Base-by-base conservation (phyloP, 2,329 filamentous ascomycete genomes). In the Curvularia spicifera region DNA sequence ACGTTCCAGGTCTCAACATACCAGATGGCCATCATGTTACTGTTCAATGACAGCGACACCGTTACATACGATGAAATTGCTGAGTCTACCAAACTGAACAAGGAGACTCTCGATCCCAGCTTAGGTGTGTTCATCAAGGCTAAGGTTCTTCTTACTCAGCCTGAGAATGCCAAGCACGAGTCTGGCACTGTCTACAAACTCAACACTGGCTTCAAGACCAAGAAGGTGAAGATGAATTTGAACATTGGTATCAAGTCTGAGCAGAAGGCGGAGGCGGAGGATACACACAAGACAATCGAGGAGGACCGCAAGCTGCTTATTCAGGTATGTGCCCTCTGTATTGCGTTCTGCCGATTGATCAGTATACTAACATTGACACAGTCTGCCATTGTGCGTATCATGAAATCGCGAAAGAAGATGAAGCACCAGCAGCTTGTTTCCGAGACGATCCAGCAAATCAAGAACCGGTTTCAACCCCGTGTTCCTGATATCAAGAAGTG, bases 371-470 rank as follows among this genome's bases (percentile, higher is more conserved):
- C 64, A 37, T 51, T 13, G 61, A 50, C 6, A 9, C 66, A 99
- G 94, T 98, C 95, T 62, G 93, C 94, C 24, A 98, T 99, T 77
- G 95, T 99, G 56, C 91, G 95, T 73, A 97, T 99, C 82, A 99
- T 99, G 95, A 99, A 99, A 83, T 96, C 94, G 3, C 90, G 95
- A 60, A 98, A 99, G 87, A 91, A 90, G 81, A 96, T 98, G 91
- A 98, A 97, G 86, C 94, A 99, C 80, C 88, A 89, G 61, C 90
- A 95, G 74, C 88, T 99, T 12, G 93, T 99, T 53, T 89, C 91
- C 73, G 95, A 99, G 80, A 96, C 93, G 24, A 98, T 99, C 77
- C 90, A 89, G 73, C 95, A 98, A 79, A 97, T 99, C 77, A 91
- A 91, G 76, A 89, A 88, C 42, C 91, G 95, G 40, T 99, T 99